Percentiles rank a stretch among this genome's conserved stretches.
phyloP scores from a whole-genome alignment of 768 basidiomycete species.

The Ramaria sp. region DNA sequence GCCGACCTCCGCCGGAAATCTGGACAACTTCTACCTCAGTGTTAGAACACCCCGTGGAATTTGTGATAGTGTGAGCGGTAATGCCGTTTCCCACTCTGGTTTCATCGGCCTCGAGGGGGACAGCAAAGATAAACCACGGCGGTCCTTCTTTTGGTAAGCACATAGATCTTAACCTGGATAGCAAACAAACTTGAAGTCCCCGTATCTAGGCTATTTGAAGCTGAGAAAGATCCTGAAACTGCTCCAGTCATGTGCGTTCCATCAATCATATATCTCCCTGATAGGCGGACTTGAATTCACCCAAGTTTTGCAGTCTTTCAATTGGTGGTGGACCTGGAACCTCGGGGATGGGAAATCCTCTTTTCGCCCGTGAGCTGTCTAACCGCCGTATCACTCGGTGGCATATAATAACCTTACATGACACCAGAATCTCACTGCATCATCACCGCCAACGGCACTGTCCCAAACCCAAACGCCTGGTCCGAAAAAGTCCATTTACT shows the following conservation, averaged over 20 bases:
- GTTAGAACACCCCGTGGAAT: neutral
- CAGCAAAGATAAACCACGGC: conserved; percentile 14
- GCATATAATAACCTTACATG: neutral
- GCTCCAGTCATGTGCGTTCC: neutral
- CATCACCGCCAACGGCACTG: conserved; percentile 15
- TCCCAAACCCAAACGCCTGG: too few species aligned
- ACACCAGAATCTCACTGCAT: conserved; percentile 17
- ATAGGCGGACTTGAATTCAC: neutral
- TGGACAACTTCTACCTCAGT: neutral
- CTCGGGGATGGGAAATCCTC: conserved; percentile 19
- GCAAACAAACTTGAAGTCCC: neutral
- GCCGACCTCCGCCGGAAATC: neutral
- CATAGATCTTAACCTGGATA: neutral
- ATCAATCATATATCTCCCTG: neutral
- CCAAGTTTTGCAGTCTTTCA: conserved; percentile 20
- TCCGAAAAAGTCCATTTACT: too few species aligned
- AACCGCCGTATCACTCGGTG: neutral
- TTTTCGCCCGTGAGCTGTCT: conserved; percentile 13
- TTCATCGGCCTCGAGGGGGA: conserved; percentile 22
- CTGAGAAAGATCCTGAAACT: neutral
- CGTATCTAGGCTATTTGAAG: neutral
- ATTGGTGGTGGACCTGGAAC: conserved; percentile 25
- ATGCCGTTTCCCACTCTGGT: conserved; percentile 16
- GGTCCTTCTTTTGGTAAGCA: conserved; percentile 17
- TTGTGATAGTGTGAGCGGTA: conserved; percentile 4